Base-by-base conservation (phyloP, 495 filamentous ascomycete genomes). In the Hypoxylon fragiforme region DNA sequence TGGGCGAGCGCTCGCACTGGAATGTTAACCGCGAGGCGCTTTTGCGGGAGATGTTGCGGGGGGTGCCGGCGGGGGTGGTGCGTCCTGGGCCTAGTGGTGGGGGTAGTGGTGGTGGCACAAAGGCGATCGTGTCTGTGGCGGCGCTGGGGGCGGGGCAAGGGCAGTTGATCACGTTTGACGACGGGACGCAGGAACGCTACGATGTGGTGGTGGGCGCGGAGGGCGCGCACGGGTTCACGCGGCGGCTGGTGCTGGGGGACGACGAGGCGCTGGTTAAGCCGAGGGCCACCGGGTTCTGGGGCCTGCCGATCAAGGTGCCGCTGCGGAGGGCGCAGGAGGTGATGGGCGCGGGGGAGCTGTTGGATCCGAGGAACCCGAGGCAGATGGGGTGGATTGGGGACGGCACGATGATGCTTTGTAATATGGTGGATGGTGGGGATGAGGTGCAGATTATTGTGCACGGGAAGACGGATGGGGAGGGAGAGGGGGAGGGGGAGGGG, bases 161-260 rank as follows among this genome's bases (percentile, higher is more conserved):
- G 9, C 16, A 64, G 21, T 11, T 63, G 16, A 26, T 67, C 13
- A 9, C 26, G 1, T 67, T 67, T 13, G 57, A 31, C 14, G 64
- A 64, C 38, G 64, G 64, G 5, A 35, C 58, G 11, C 57, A 60
- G 21, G 59, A 57, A 30, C 50, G 46, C 24, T 67, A 62, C 38
- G 64, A 67, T 30, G 34, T 65, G 13, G 54, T 67, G 2, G 47
- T 67, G 1, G 64, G 64, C 8, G 57, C 64, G 3, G 64, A 67
- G n/a, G 62, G 64, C 2, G 44, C 50, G 1, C 55, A 62, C 13
- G 54, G 57, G 6, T 60, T 57, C 13, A 60, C 62, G 4, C 54
- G 64, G 8, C 35, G 36, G n/a, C 59, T 62, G n/a, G 58, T 67
- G 8, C 51, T 65, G 1, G 64, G 62, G 5, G 8, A 18, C 22